Evolutionary conservation across 371 early-diverging fungal species (phyloP).

Genomic region (Sanchytrium tribonematis): DNA sequence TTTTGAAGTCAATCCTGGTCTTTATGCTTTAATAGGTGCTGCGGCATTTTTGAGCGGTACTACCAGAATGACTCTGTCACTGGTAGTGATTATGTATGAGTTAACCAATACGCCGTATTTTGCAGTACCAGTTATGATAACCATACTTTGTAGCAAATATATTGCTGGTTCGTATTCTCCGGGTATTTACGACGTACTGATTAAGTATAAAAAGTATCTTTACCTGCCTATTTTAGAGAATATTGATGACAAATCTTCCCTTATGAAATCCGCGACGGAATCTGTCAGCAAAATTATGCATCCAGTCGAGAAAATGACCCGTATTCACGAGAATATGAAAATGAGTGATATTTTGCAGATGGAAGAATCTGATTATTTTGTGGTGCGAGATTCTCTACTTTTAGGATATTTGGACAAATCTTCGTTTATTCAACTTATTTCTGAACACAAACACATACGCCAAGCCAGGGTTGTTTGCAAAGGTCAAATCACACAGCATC

Average conservation of each 20-base stretch:
- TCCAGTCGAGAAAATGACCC: background rate
- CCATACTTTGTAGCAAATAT: slow-evolving; percentile 79
- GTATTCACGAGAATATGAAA: background rate
- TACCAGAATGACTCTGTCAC: slow-evolving; percentile 71
- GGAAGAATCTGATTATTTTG: background rate
- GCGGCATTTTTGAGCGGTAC: slow-evolving; percentile 68
- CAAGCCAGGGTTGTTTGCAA: background rate
- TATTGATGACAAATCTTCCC: background rate
- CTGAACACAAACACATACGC: background rate
- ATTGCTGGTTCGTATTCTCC: slow-evolving; percentile 20
- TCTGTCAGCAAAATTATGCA: background rate
- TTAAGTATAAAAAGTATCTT: background rate
- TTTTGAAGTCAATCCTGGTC: slow-evolving; percentile 33
- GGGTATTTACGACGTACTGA: background rate
- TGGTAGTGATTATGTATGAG: slow-evolving; percentile 80
- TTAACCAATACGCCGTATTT: slow-evolving; percentile 63
- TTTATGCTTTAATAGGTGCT: slow-evolving; percentile 81
- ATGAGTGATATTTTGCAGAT: background rate
- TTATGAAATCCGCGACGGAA: background rate
- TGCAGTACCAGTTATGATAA: slow-evolving; percentile 59
- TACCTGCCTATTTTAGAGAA: background rate
- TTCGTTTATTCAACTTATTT: background rate
- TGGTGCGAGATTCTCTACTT: background rate
- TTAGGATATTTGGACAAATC: background rate
- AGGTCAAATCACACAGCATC: background rate